Evolutionary conservation across 345 rosid genomes (phyloP), one percentile per base, ranked within the genome.

Genomic region (Eutrema heterophyllum): DNA sequence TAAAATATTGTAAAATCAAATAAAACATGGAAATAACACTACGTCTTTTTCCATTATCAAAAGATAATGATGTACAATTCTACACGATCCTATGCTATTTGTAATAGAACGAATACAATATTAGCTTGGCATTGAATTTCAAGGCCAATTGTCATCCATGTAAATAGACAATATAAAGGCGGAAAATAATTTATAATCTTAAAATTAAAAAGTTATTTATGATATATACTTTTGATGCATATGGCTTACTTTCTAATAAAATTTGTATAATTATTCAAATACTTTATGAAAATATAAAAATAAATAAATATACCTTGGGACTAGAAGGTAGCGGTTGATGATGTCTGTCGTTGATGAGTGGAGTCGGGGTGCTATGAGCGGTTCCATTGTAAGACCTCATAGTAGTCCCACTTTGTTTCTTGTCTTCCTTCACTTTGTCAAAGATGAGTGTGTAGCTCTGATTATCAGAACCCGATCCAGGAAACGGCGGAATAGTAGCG

Each of bases 391-490:
- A 38, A 46, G 76, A 12, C 8, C 55, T 49, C 21, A 7, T 46
- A 18, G 46, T 46, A 18, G 46, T 59, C 64, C n/a, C 64, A 10
- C 46, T 53, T 21, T 51, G 64, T 18, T 29, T 26, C 58, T 52
- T 78, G 1, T 67, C 57, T 66, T 51, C 65, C 24, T 67, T 71
- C 50, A 78, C 81, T 72, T 78, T 58, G 50, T 78, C 70, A 67
- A 78, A 78, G 6, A 78, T 72, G 14, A 65, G 43, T 33, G 81
- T 78, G 43, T 78, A 78, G 54, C 69, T 71, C 53, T 52, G 57
- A 68, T 38, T 55, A 1, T 71, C 77, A 2, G 77, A 65, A 33
- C 68, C 72, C 48, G 76, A 32, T 57, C 56, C 68, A 14, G 76
- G 80, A 50, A 77, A 77, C 10, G 73, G 77, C 0, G 77, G 80